These are phyloP conservation scores for Torrubiellomyces zombiae DNA, from an alignment of 2,329 filamentous ascomycete genomes.

Conservation along the genomic window DNA sequence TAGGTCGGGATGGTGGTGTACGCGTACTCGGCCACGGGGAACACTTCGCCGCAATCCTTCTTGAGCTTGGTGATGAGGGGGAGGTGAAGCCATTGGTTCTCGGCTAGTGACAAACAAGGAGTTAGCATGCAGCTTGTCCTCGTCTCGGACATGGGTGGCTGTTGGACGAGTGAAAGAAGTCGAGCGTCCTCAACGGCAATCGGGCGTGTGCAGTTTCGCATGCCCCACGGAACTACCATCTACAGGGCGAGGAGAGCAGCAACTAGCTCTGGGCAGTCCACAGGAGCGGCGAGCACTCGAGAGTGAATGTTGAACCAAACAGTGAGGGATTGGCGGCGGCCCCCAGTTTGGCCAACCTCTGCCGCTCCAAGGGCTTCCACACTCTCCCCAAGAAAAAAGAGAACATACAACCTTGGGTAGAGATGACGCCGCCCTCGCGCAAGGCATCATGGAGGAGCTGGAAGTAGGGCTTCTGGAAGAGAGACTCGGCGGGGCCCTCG, in stretches of 20 bases:
- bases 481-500: constrained; percentile 84
- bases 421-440: constrained; percentile 91
- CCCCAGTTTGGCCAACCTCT: constrained; percentile 5
- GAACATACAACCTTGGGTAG: constrained; percentile 99
- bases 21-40: constrained; percentile 93
- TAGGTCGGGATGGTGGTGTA: constrained; percentile 99
- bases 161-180: constrained; percentile 6
- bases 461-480: constrained; percentile 99
- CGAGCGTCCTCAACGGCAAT: constrained; percentile 6
- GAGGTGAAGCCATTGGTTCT: constrained; percentile 99
- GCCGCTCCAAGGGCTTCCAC: constrained; percentile 19
- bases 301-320: constrained; percentile 3
- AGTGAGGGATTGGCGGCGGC: too few relatives aligned
- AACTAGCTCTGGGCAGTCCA: constrained; percentile 20
- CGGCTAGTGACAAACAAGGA: constrained; percentile 39
- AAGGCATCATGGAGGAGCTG: constrained; percentile 81
- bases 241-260: constrained; percentile 20
- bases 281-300: constrained; percentile 9
- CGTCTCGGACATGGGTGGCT: not conserved
- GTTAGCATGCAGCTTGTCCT: constrained; percentile 6
- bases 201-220: not conserved
- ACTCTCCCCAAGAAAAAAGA: constrained; percentile 38
- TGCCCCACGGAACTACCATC: constrained; percentile 21
- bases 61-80: constrained; percentile 86
- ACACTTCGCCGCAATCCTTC: constrained; percentile 92